Conservation (phyloP, 257 asterid species). For the Nicotiana undulata region DNA sequence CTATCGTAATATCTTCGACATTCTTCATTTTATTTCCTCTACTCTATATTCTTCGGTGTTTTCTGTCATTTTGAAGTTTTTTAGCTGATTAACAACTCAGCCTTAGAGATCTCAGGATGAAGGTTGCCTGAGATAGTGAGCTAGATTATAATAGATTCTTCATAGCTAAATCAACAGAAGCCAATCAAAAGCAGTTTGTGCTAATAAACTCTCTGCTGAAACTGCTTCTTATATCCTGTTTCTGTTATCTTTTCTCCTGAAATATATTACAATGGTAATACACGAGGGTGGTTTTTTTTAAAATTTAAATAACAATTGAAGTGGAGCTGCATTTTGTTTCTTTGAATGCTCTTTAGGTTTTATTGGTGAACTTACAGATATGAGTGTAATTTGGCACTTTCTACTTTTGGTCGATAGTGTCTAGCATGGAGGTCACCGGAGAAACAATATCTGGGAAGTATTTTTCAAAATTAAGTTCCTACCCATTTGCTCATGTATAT, state of each 20-base stretch:
- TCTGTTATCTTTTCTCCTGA: background rate
- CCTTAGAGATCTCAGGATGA: background rate
- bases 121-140: background rate
- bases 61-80: background rate
- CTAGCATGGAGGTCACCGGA: slow-evolving; percentile 35
- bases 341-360: background rate
- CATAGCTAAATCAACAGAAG: background rate
- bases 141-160: background rate
- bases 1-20: background rate
- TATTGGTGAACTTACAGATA: background rate
- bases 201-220: background rate
- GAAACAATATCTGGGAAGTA: slow-evolving; percentile 53
- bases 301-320: background rate
- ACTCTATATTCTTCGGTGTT: background rate
- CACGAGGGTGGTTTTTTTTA: background rate
- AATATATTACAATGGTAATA: background rate
- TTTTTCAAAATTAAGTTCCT: slow-evolving; percentile 34
- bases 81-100: background rate
- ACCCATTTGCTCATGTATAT: slow-evolving; percentile 66
- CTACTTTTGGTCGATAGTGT: slow-evolving; percentile 28
- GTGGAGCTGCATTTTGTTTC: background rate
- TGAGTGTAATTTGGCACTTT: background rate
- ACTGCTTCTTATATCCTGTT: background rate
- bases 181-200: background rate
- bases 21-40: background rate